phyloP scores from a whole-genome alignment of 495 filamentous ascomycete species.

The Penicillium canescens region DNA sequence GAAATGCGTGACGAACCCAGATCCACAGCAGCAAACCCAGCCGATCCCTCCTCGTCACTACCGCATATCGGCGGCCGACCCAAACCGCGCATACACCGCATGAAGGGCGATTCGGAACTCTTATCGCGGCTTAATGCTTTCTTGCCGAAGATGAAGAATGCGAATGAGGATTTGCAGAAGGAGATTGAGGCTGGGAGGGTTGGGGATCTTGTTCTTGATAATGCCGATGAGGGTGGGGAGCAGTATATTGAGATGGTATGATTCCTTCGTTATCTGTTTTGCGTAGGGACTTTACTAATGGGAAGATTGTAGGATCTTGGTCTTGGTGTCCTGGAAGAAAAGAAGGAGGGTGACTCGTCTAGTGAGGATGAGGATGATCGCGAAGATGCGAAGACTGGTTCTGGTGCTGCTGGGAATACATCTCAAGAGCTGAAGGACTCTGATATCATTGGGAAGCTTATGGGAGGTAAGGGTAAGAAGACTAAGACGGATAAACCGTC shows the following conservation, averaged over 20 bases:
- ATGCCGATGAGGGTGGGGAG: constrained; percentile 32
- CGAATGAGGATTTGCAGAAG: constrained; percentile 48
- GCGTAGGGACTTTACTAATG: constrained; percentile 8
- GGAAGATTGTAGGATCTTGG: constrained; percentile 43
- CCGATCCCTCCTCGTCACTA: constrained; percentile 17
- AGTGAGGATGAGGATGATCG: constrained; percentile 19
- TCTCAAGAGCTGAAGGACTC: constrained; percentile 24
- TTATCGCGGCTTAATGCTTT: constrained; percentile 45
- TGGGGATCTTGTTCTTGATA: constrained; percentile 37
- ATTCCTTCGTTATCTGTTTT: background rate
- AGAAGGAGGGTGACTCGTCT: constrained; percentile 21
- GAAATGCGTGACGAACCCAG: background rate
- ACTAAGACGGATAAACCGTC: constrained; percentile 34
- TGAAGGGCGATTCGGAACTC: constrained; percentile 31
- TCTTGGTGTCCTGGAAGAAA: constrained; percentile 53
- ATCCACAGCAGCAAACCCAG: background rate
- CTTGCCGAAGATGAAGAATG: constrained; percentile 46
- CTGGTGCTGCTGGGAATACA: constrained; percentile 3
- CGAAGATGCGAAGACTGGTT: constrained; percentile 6
- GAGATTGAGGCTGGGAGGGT: constrained; percentile 40
- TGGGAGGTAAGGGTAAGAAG: constrained; percentile 39
- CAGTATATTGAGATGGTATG: constrained; percentile 57
- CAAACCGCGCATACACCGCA: constrained; percentile 38
- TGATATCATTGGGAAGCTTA: constrained; percentile 39
- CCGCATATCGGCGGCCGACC: constrained; percentile 30